phyloP scores from a whole-genome alignment of 139 green algal species.

The Mesotaenium endlicherianum region DNA sequence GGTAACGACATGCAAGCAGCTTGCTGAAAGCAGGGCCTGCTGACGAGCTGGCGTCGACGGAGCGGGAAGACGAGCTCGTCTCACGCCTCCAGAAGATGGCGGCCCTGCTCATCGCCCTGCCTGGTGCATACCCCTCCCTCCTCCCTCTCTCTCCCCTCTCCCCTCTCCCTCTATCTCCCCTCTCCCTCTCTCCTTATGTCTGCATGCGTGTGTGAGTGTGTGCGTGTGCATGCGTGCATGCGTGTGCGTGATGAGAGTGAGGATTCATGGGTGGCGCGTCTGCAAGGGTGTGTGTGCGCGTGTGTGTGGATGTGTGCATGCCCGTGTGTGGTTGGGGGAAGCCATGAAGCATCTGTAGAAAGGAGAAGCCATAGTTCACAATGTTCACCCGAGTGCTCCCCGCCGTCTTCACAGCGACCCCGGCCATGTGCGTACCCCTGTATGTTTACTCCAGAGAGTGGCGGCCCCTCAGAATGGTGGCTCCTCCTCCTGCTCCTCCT shows the following conservation, averaged over 20 bases:
- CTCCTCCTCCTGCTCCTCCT: background rate
- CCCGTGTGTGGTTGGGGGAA: background rate
- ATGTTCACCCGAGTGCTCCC: background rate
- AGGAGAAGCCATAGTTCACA: background rate
- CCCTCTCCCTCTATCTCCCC: background rate
- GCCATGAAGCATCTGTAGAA: background rate
- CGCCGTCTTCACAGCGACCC: background rate
- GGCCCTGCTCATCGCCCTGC: background rate
- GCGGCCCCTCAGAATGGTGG: background rate
- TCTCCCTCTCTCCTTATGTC: background rate
- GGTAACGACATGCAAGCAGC: too few species aligned
- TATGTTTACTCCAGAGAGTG: background rate
- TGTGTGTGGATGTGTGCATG: background rate
- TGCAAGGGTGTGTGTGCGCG: background rate
- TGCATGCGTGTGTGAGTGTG: background rate
- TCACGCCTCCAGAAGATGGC: background rate
- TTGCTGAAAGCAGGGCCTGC: too few species aligned
- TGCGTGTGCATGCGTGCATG: background rate
- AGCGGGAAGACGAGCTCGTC: conserved; percentile 4
- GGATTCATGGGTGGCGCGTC: too few species aligned
- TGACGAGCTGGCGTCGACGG: background rate
- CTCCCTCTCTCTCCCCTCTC: background rate
- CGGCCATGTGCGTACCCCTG: background rate
- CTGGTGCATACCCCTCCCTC: background rate
- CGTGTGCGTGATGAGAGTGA: background rate